These are phyloP conservation scores for Hibiscus syriacus DNA, from an alignment of 345 rosid genomes.

Conservation along the genomic window DNA sequence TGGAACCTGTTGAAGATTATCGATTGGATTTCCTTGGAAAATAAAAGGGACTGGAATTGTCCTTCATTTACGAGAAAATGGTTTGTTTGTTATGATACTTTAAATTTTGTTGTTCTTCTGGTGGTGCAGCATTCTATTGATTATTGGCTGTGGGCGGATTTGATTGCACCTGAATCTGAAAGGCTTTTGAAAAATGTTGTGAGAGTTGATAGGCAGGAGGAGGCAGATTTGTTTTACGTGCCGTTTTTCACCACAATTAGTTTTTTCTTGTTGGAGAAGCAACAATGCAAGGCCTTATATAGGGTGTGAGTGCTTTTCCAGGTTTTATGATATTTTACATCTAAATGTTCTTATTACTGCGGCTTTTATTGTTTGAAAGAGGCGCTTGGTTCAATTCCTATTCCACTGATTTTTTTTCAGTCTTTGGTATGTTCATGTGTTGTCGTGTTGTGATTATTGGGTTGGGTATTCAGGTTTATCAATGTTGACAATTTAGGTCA, in stretches of 20 bases:
- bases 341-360: background rate
- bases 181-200: constrained; percentile 73
- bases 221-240: constrained; percentile 78
- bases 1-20: background rate
- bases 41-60: background rate
- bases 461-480: background rate
- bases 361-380: background rate
- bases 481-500: background rate
- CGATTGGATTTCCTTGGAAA: background rate
- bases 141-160: constrained; percentile 97
- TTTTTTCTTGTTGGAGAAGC: constrained; percentile 91
- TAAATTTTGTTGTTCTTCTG: background rate
- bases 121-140: constrained; percentile 77
- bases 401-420: too few species aligned
- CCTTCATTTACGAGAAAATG: background rate
- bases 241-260: constrained; percentile 91
- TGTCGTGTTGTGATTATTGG: background rate
- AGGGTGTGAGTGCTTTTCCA: constrained; percentile 92
- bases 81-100: background rate
- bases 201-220: constrained; percentile 71
- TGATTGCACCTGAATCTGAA: constrained; percentile 67
- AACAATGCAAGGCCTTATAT: constrained; percentile 93
- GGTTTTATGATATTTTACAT: constrained; percentile 12
- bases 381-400: too few species aligned
- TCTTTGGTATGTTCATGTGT: too few species aligned